Conservation (phyloP, 768 basidiomycete genomes). For the Lactifluus hygrophoroides region DNA sequence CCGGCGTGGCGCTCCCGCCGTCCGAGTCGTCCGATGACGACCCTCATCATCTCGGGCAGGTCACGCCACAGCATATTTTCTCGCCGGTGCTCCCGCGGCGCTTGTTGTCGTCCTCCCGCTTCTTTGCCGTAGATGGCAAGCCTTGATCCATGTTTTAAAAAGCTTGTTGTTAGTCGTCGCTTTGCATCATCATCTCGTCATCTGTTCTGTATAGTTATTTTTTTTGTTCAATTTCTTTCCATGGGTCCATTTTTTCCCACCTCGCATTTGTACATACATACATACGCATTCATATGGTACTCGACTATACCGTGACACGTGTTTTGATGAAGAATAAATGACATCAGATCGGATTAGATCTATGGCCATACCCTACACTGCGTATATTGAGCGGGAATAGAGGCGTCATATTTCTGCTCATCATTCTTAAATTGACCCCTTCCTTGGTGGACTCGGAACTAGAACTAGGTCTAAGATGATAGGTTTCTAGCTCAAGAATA, state of each 20-base stretch:
- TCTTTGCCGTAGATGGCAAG: neutral
- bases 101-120: slow-evolving; percentile 13
- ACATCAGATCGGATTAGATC: neutral
- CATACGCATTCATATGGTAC: neutral
- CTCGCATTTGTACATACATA: slow-evolving; percentile 6
- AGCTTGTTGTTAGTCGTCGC: neutral
- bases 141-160: neutral
- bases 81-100: slow-evolving; percentile 47
- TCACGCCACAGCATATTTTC: slow-evolving; percentile 59
- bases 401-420: neutral
- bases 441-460: neutral
- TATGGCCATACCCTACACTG: neutral
- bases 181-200: neutral
- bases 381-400: neutral
- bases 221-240: neutral
- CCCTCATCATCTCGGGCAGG: slow-evolving; percentile 47
- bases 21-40: slow-evolving; percentile 55
- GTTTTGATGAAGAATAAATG: neutral
- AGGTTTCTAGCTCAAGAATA: neutral
- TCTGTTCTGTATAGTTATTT: neutral
- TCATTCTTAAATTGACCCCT: neutral
- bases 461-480: neutral
- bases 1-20: neutral
- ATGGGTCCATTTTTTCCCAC: too few species aligned
- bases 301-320: neutral